These are phyloP conservation scores for Paxillus rubicundulus DNA, from an alignment of 768 basidiomycete genomes.

Conservation along the genomic window DNA sequence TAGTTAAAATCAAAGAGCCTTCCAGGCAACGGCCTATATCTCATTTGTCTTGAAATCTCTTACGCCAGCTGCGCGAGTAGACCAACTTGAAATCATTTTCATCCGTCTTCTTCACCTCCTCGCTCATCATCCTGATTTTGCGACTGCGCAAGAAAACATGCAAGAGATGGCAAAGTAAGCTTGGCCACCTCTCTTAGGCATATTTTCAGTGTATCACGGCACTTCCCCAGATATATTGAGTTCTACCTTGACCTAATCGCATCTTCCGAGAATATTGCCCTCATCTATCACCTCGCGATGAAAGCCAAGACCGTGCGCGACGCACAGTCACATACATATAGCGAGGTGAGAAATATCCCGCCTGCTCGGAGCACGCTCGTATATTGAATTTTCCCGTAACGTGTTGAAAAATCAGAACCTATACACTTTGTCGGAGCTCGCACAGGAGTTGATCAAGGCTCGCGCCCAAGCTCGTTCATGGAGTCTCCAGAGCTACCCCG, in stretches of 20 bases:
- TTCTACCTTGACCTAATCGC: constrained; percentile 82
- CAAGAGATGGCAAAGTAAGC: constrained; percentile 79
- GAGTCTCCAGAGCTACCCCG: constrained; percentile 77
- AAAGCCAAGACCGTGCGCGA: constrained; percentile 89
- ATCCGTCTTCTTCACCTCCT: constrained; percentile 83
- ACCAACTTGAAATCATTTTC: constrained; percentile 79
- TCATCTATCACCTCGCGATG: constrained; percentile 78
- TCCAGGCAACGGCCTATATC: constrained; percentile 60
- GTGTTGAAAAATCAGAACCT: constrained; percentile 57
- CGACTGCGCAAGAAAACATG: constrained; percentile 61
- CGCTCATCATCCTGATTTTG: constrained; percentile 94
- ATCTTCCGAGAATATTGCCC: constrained; percentile 75
- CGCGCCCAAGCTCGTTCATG: constrained; percentile 64
- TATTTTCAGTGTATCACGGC: neutral
- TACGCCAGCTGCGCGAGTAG: constrained; percentile 51
- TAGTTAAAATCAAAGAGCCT: constrained; percentile 5
- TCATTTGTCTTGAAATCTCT: constrained; percentile 45
- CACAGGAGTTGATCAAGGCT: constrained; percentile 80
- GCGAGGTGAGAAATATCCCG: constrained; percentile 51
- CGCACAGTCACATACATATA: constrained; percentile 59
- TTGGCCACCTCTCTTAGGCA: neutral
- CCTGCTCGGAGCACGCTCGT: neutral
- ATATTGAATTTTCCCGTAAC: neutral
- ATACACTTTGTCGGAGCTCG: constrained; percentile 83
- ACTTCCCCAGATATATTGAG: constrained; percentile 70